Conservation (phyloP, 257 asterid genomes). For the Mentha longifolia region DNA sequence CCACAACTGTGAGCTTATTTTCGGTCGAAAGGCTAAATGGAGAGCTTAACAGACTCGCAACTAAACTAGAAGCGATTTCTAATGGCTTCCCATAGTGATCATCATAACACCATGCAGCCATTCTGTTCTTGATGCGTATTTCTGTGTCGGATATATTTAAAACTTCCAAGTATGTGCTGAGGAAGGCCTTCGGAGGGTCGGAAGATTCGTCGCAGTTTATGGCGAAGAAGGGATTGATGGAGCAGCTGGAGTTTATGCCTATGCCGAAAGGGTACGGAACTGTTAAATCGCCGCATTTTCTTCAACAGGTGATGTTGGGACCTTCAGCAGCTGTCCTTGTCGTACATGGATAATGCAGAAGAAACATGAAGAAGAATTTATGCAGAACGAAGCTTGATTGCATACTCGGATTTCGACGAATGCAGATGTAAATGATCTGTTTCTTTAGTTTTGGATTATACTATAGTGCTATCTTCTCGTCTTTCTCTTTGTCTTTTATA, state of each 20-base stretch:
- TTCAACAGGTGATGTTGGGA: constrained; percentile 24
- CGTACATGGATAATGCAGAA: not conserved
- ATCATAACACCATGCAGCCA: constrained; percentile 31
- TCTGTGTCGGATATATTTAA: constrained; percentile 26
- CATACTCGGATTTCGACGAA: not conserved
- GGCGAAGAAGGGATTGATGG: constrained; percentile 31
- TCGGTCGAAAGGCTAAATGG: constrained; percentile 38
- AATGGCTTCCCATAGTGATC: not conserved
- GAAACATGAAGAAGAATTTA: not conserved
- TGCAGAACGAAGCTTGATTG: no score
- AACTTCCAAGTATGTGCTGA: constrained; percentile 19
- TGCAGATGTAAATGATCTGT: no score
- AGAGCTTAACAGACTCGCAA: constrained; percentile 8
- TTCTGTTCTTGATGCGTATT: constrained; percentile 20
- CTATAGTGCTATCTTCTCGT: no score
- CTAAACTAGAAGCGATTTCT: no score
- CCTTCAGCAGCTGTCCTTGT: not conserved
- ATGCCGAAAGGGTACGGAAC: constrained; percentile 47
- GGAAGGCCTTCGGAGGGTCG: constrained; percentile 42
- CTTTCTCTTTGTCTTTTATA: no score
- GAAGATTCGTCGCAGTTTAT: constrained; percentile 32
- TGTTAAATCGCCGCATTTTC: constrained; percentile 34
- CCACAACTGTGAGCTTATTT: constrained; percentile 40
- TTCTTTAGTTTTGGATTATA: no score
- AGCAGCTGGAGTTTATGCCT: constrained; percentile 33